Evolutionary conservation across 2,329 filamentous ascomycete species (phyloP).

Genomic region (Annulohypoxylon truncatum): DNA sequence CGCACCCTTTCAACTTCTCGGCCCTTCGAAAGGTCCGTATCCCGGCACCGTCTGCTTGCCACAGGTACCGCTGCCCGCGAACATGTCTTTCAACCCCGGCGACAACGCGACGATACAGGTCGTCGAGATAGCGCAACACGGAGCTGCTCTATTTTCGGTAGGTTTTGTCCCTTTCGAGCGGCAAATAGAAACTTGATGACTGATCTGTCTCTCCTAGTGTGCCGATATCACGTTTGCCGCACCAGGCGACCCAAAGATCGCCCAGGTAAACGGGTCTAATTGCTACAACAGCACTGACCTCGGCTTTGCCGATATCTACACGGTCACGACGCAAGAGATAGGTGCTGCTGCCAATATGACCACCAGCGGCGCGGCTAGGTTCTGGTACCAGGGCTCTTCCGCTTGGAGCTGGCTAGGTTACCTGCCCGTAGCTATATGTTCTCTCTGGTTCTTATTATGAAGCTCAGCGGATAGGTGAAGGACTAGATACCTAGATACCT

Average conservation of each 20-base stretch:
- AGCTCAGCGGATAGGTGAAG: not conserved
- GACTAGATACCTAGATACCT: not conserved
- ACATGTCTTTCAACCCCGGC: conserved; percentile 77
- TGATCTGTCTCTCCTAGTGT: conserved; percentile 68
- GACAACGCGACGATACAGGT: conserved; percentile 85
- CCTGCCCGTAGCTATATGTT: conserved; percentile 55
- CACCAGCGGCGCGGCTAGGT: conserved; percentile 46
- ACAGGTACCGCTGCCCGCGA: conserved; percentile 84
- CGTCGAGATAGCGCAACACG: conserved; percentile 77
- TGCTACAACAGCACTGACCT: conserved; percentile 89
- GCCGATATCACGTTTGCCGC: conserved; percentile 94
- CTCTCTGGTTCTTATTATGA: conserved; percentile 56
- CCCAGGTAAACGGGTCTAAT: conserved; percentile 80
- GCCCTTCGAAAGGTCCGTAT: conserved; percentile 85
- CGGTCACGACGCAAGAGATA: conserved; percentile 64
- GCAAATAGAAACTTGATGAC: not conserved
- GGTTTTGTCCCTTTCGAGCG: conserved; percentile 46
- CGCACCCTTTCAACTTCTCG: conserved; percentile 82
- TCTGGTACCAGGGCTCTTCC: conserved; percentile 40
- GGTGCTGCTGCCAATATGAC: conserved; percentile 52
- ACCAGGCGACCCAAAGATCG: conserved; percentile 73
- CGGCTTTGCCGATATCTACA: conserved; percentile 81
- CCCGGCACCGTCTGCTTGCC: conserved; percentile 90
- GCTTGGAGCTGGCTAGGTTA: conserved; percentile 54
- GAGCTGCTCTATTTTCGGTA: conserved; percentile 77